These are phyloP conservation scores for Phytophthora rubi DNA, from an alignment of 352 stramenopile species.

Conservation along the genomic window DNA sequence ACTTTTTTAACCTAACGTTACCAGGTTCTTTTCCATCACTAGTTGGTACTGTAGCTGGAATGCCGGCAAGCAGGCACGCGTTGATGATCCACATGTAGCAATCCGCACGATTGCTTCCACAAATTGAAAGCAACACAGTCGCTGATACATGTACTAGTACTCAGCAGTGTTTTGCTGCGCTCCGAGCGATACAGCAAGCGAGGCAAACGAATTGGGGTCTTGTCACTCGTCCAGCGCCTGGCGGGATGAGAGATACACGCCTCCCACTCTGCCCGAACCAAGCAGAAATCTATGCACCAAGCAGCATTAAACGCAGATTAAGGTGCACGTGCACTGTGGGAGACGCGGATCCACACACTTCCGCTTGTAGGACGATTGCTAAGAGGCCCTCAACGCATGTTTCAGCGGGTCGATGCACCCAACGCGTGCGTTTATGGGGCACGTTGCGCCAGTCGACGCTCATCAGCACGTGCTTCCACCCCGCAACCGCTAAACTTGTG, in stretches of 20 bases:
- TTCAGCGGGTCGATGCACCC: background rate
- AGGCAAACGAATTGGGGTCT: slow-evolving; percentile 2
- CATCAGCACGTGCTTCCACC: background rate
- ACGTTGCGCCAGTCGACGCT: slow-evolving; percentile 8
- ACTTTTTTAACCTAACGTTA: no score
- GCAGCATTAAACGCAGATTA: background rate
- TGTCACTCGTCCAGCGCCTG: slow-evolving; percentile 11
- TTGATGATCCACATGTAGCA: background rate
- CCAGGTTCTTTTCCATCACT: no score
- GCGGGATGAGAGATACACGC: slow-evolving; percentile 10
- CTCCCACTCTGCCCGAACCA: slow-evolving; percentile 23
- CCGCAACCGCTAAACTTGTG: slow-evolving; percentile 6
- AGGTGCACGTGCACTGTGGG: background rate
- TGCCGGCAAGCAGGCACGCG: no score
- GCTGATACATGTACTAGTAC: no score
- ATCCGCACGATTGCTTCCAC: no score
- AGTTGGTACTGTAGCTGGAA: background rate
- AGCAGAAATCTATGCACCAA: slow-evolving; percentile 14
- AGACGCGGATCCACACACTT: background rate
- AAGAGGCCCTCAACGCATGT: slow-evolving; percentile 6
- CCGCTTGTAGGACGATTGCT: slow-evolving; percentile 13
- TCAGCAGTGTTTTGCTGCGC: background rate
- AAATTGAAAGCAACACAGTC: background rate
- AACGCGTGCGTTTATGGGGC: background rate
- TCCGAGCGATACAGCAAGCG: slow-evolving; percentile 8